Evolutionary conservation across 371 early-diverging fungal species (phyloP).

Genomic region (Sporodiniella umbellata): DNA sequence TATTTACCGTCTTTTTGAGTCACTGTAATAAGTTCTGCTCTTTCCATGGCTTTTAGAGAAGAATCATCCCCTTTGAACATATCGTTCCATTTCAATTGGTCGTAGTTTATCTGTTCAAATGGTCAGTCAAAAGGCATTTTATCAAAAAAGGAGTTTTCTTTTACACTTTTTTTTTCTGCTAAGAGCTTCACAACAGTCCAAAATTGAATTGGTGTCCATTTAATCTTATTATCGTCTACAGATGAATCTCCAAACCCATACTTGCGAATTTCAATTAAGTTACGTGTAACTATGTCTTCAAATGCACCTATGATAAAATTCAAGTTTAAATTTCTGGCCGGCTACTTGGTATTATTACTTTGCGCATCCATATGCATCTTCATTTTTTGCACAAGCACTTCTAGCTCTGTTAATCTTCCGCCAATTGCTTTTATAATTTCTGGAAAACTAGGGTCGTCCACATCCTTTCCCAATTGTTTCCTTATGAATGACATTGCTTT

Average conservation of each 20-base stretch:
- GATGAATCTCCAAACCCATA: background rate
- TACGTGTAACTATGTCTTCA: conserved; percentile 73
- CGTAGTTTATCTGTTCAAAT: conserved; percentile 61
- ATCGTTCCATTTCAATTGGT: conserved; percentile 72
- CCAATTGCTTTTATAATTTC: conserved; percentile 70
- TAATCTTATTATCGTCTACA: conserved; percentile 22
- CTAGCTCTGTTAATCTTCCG: conserved; percentile 88
- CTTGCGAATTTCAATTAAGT: conserved; percentile 83
- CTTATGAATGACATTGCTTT: conserved; percentile 61
- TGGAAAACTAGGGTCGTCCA: conserved; percentile 48
- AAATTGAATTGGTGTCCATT: conserved; percentile 76
- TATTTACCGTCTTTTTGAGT: conserved; percentile 66
- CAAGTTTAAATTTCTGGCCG: conserved; percentile 1
- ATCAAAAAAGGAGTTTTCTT: background rate
- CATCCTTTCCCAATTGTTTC: conserved; percentile 50
- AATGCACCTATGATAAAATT: conserved; percentile 61
- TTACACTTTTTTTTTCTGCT: conserved; percentile 53
- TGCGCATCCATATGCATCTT: conserved; percentile 64
- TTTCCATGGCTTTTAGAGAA: conserved; percentile 82
- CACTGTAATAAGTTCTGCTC: conserved; percentile 80
- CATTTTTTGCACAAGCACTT: conserved; percentile 82
- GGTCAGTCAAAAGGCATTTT: too few relatives aligned
- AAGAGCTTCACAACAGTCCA: conserved; percentile 71
- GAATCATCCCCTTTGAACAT: conserved; percentile 79
- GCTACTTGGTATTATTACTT: too few relatives aligned